phyloP scores from a whole-genome alignment of 768 basidiomycete species.

The Tylopilus subfusipes region DNA sequence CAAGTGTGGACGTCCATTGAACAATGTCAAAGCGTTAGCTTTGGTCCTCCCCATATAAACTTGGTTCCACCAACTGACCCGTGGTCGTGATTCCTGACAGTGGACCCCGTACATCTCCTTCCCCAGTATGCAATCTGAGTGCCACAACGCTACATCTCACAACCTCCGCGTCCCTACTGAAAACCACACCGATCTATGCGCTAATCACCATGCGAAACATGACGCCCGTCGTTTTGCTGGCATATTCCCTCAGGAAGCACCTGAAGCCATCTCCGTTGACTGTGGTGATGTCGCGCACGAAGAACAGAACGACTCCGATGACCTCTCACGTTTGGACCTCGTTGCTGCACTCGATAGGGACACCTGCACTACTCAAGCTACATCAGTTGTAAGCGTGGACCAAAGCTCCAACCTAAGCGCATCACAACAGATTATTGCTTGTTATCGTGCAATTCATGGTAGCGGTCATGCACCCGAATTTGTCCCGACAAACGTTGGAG shows the following conservation, averaged over 20 bases:
- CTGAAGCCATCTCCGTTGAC: constrained; percentile 2
- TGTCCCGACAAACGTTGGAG: constrained; percentile 2
- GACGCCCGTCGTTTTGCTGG: constrained; percentile 29
- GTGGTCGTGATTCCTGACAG: constrained; percentile 3
- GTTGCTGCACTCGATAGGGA: background rate
- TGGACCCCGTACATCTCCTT: background rate
- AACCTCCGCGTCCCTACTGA: constrained; percentile 3
- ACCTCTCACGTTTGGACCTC: constrained; percentile 11
- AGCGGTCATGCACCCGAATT: background rate
- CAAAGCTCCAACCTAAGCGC: constrained; percentile 13
- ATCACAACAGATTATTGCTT: constrained; percentile 21
- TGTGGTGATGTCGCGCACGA: constrained; percentile 9
- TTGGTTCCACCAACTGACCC: background rate
- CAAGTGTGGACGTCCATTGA: constrained; percentile 20
- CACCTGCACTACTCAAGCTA: background rate
- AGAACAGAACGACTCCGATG: constrained; percentile 11
- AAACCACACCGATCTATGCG: background rate
- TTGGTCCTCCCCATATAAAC: constrained; percentile 18
- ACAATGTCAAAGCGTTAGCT: constrained; percentile 26
- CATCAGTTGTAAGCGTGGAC: constrained; percentile 1
- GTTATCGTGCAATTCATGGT: constrained; percentile 16
- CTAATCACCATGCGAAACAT: background rate
- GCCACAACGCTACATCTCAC: background rate
- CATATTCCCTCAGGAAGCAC: constrained; percentile 17
- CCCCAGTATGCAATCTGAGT: constrained; percentile 10